These are phyloP conservation scores for Exophiala alcalophila DNA, from an alignment of 2,329 filamentous ascomycete species.

Conservation along the genomic window DNA sequence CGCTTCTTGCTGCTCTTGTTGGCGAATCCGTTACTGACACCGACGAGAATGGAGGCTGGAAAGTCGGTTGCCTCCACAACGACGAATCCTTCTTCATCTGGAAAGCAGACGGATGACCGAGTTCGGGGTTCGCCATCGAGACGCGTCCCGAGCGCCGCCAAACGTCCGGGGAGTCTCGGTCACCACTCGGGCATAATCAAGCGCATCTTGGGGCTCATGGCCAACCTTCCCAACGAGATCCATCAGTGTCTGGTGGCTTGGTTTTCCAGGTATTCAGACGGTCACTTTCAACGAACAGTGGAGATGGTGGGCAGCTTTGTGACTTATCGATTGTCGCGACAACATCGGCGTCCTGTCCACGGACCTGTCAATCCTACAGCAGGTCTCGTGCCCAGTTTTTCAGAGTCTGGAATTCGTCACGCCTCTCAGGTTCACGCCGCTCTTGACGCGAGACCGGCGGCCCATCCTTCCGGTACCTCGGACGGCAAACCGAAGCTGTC, in stretches of 20 bases:
- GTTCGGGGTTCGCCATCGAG: constrained; percentile 26
- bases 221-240: constrained; percentile 70
- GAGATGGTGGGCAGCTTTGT: constrained; percentile 76
- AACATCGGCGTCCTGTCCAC: constrained; percentile 56
- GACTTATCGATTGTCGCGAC: constrained; percentile 71
- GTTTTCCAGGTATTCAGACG: constrained; percentile 68
- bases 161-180: constrained; percentile 48
- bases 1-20: constrained; percentile 76
- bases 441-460: constrained; percentile 51
- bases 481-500: constrained; percentile 49
- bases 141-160: constrained; percentile 20
- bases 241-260: constrained; percentile 75
- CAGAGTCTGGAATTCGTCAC: constrained; percentile 58
- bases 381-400: constrained; percentile 70
- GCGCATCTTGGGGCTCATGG: constrained; percentile 73
- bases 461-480: constrained; percentile 56
- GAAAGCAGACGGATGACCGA: constrained; percentile 10
- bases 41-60: constrained; percentile 25
- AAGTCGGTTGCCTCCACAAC: constrained; percentile 11
- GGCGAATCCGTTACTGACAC: constrained; percentile 68
- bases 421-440: constrained; percentile 72
- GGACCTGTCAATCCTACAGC: constrained; percentile 59
- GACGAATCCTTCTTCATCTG: constrained; percentile 10
- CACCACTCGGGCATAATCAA: constrained; percentile 83
- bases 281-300: constrained; percentile 68